Conservation (phyloP, 352 stramenopile species). For the Elongisporangium prolatum region DNA sequence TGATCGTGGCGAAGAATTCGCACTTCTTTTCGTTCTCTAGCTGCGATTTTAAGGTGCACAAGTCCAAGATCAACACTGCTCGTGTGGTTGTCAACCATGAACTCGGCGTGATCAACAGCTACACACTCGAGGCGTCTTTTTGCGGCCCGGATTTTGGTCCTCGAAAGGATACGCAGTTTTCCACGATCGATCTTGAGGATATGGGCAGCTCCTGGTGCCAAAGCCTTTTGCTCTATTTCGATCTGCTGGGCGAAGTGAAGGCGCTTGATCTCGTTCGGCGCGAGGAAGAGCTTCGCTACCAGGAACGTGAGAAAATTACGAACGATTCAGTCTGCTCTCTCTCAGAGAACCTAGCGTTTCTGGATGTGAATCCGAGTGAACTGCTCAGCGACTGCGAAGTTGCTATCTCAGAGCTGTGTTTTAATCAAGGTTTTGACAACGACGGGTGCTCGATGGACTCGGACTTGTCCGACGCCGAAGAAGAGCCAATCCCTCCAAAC, state of each 20-base stretch:
- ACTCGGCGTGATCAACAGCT: slow-evolving; percentile 79
- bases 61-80: slow-evolving; percentile 85
- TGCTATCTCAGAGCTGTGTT: slow-evolving; percentile 52
- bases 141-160: slow-evolving; percentile 75
- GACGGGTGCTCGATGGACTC: slow-evolving; percentile 36
- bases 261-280: slow-evolving; percentile 16
- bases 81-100: slow-evolving; percentile 89
- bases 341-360: slow-evolving; percentile 1
- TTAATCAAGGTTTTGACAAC: slow-evolving; percentile 14
- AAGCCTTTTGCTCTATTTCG: slow-evolving; percentile 72
- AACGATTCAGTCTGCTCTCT: neutral
- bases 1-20: slow-evolving; percentile 72
- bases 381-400: slow-evolving; percentile 59
- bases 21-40: slow-evolving; percentile 74
- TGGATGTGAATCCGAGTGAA: slow-evolving; percentile 19
- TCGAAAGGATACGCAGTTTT: slow-evolving; percentile 71
- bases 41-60: slow-evolving; percentile 90
- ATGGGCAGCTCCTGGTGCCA: slow-evolving; percentile 75
- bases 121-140: slow-evolving; percentile 90
- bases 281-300: neutral
- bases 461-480: slow-evolving; percentile 56
- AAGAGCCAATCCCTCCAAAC: slow-evolving; percentile 58
- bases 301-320: neutral
- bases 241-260: slow-evolving; percentile 43
- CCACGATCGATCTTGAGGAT: slow-evolving; percentile 62